A percentile compares a stretch with the other conserved stretches of the same genome.
Conservation (phyloP, 257 asterid species). For the Solanum corneliomulleri region DNA sequence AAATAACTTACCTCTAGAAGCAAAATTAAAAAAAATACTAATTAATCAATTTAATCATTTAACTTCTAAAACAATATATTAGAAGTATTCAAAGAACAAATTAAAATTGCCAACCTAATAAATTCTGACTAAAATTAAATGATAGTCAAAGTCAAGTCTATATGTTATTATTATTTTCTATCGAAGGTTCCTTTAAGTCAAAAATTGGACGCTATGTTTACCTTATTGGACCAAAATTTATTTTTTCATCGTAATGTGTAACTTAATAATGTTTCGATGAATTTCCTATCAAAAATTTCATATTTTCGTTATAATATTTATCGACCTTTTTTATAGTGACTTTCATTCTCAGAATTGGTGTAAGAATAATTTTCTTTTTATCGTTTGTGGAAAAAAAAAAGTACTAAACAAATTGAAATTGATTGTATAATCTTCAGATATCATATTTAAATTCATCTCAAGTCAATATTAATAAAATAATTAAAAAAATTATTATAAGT, state of each 20-base stretch:
- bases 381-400: not conserved
- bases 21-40: not conserved
- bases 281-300: not conserved
- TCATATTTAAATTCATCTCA: not conserved
- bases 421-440: not conserved
- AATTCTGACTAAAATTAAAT: not conserved
- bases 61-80: not conserved
- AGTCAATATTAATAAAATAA: not conserved
- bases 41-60: not conserved
- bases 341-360: not conserved
- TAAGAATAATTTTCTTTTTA: too few relatives aligned
- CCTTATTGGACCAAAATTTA: not conserved
- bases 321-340: rapidly evolving
- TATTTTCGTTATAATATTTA: not conserved
- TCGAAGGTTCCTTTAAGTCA: not conserved
- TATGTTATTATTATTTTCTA: not conserved
- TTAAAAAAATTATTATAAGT: not conserved
- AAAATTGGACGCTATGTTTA: not conserved
- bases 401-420: not conserved
- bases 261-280: not conserved
- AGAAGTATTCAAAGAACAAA: not conserved
- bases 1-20: not conserved
- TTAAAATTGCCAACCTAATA: not conserved
- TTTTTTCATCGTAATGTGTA: not conserved
- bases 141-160: not conserved